Evolutionary conservation across 306 rosid species (phyloP).

Genomic region (Gynostemma pentaphyllum): DNA sequence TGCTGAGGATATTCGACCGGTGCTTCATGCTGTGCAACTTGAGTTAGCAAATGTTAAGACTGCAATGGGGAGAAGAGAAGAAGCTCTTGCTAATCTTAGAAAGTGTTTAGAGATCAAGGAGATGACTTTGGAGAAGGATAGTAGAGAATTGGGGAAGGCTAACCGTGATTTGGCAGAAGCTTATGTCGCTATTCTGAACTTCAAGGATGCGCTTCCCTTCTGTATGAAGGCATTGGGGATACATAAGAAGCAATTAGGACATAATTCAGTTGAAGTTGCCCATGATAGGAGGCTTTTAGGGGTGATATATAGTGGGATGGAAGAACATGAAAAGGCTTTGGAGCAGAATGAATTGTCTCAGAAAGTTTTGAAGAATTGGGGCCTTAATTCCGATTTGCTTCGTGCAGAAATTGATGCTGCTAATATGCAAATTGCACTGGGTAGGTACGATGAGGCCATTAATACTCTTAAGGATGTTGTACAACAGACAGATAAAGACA

Average conservation of each 20-base stretch:
- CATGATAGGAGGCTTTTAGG: conserved; percentile 74
- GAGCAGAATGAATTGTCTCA: conserved; percentile 73
- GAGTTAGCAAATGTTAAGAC: conserved; percentile 73
- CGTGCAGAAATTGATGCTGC: conserved; percentile 79
- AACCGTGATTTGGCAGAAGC: conserved; percentile 77
- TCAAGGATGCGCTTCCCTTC: conserved; percentile 56
- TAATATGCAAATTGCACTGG: conserved; percentile 78
- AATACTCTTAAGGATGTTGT: conserved; percentile 55
- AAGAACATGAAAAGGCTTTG: conserved; percentile 78
- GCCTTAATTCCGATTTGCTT: conserved; percentile 60
- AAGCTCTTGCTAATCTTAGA: conserved; percentile 65
- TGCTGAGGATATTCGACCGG: conserved; percentile 54
- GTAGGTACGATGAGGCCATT: conserved; percentile 69
- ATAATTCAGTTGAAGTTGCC: conserved; percentile 77
- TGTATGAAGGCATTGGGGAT: conserved; percentile 79
- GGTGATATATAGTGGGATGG: conserved; percentile 67
- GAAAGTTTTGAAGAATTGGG: conserved; percentile 76
- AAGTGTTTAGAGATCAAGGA: conserved; percentile 83
- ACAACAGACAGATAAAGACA: conserved; percentile 47
- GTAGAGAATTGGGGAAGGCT: conserved; percentile 58
- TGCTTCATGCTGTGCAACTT: conserved; percentile 78
- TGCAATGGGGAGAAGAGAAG: conserved; percentile 91
- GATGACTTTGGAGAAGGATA: conserved; percentile 56
- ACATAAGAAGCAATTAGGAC: conserved; percentile 51
- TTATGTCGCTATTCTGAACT: conserved; percentile 56